These are phyloP conservation scores for Diplodia corticola DNA, from an alignment of 2,329 filamentous ascomycete genomes.

Conservation along the genomic window DNA sequence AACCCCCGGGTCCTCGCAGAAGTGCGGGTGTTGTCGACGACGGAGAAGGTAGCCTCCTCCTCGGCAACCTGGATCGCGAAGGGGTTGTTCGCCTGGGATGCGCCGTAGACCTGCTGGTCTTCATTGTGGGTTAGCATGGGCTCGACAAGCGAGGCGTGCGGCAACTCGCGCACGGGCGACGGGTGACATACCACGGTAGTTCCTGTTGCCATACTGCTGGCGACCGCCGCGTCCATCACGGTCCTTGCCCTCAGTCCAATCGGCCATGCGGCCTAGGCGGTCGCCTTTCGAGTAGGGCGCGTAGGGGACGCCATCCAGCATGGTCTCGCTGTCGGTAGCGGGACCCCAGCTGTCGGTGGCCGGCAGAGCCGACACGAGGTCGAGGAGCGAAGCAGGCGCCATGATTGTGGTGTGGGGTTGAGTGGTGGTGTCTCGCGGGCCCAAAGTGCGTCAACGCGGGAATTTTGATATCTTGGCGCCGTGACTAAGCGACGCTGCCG, in stretches of 20 bases:
- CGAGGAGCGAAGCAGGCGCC: conserved; percentile 49
- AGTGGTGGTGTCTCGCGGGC: conserved; percentile 7
- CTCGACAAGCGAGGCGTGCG: neutral
- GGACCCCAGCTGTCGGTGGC: conserved; percentile 72
- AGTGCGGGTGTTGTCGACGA: conserved; percentile 92
- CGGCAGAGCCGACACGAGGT: conserved; percentile 51
- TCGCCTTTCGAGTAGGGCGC: conserved; percentile 98
- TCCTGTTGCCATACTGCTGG: conserved; percentile 81
- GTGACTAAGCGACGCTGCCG: conserved; percentile 21
- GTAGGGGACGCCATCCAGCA: conserved; percentile 91
- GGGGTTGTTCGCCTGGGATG: conserved; percentile 71
- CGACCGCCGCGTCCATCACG: conserved; percentile 71
- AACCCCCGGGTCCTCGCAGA: conserved; percentile 80
- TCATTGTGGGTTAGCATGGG: conserved; percentile 23
- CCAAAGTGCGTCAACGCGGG: conserved; percentile 16
- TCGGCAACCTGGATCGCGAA: conserved; percentile 92
- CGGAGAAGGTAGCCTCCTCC: conserved; percentile 96
- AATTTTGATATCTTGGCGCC: conserved; percentile 24
- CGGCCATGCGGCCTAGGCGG: conserved; percentile 98
- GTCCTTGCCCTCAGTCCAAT: conserved; percentile 95
- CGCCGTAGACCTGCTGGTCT: conserved; percentile 98
- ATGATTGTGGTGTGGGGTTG: conserved; percentile 35
- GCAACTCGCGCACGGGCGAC: neutral
- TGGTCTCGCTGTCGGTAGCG: conserved; percentile 77
- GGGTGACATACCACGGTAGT: conserved; percentile 73